Percentiles rank a stretch among this genome's conserved stretches.
Conservation (phyloP, 1,284 basidiomycete species). For the Mycena sp. region DNA sequence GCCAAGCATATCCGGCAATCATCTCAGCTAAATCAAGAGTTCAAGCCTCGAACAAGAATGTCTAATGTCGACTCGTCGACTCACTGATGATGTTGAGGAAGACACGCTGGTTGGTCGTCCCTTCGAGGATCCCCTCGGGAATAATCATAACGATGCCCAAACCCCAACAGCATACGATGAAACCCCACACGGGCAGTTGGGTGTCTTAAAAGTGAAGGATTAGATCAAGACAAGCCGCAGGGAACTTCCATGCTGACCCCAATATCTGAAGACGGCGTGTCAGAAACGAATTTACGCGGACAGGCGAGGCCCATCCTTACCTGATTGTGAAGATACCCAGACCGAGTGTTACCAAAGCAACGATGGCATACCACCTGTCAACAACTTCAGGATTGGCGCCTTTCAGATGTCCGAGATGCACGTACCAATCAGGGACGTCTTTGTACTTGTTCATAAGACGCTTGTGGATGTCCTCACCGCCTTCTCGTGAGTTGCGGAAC, state of each 20-base stretch:
- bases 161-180: slow-evolving; percentile 3
- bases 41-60: neutral
- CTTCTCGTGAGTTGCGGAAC: slow-evolving; percentile 1
- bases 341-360: slow-evolving; percentile 1
- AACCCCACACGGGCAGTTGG: slow-evolving; percentile 16
- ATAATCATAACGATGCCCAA: slow-evolving; percentile 9
- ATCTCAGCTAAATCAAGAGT: neutral
- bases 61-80: no score
- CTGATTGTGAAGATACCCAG: slow-evolving; percentile 12
- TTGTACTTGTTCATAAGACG: slow-evolving; percentile 17
- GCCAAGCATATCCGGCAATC: slow-evolving; percentile 11
- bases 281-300: neutral
- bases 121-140: slow-evolving; percentile 9
- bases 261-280: neutral
- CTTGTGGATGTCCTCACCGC: slow-evolving; percentile 15
- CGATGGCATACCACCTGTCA: slow-evolving; percentile 10
- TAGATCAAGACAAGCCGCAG: neutral
- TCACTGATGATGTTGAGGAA: slow-evolving; percentile 17
- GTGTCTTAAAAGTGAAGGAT: slow-evolving; percentile 3
- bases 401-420: no score
- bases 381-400: no score
- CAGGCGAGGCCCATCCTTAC: neutral
- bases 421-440: slow-evolving; percentile 12
- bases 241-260: neutral
- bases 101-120: slow-evolving; percentile 9